A percentile compares a stretch with the other conserved stretches of the same genome.
Conservation (phyloP, 371 early-diverging fungal genomes). For the Zychaea mexicana region DNA sequence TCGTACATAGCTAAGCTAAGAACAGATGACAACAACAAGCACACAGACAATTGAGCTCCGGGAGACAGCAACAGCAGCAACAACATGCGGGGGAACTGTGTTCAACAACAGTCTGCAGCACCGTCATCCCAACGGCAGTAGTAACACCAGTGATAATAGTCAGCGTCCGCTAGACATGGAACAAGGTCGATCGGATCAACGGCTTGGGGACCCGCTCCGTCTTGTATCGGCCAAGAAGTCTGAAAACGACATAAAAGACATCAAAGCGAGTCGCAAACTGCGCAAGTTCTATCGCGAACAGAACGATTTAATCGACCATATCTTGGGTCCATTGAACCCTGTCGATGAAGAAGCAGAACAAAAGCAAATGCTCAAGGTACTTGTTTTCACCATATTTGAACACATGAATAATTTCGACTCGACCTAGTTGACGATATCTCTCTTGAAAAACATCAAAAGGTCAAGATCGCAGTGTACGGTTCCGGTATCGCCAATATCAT, state of each 20-base stretch:
- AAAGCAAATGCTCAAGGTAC: constrained; percentile 56
- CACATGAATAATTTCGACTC: not conserved
- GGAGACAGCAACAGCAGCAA: constrained; percentile 29
- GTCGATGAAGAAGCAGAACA: constrained; percentile 38
- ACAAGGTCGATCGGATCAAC: not conserved
- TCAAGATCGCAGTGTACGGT: constrained; percentile 86
- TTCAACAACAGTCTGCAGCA: not conserved
- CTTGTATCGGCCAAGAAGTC: constrained; percentile 22
- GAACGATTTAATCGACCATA: constrained; percentile 80
- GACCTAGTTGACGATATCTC: not conserved
- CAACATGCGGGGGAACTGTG: too few species aligned
- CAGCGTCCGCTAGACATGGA: not conserved
- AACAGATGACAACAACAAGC: constrained; percentile 13
- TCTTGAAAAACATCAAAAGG: constrained; percentile 22
- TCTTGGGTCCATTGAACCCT: constrained; percentile 58
- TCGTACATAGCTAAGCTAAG: too few species aligned
- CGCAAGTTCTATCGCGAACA: constrained; percentile 79
- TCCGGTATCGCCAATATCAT: constrained; percentile 81
- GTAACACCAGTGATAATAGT: not conserved
- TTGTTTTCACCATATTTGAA: not conserved
- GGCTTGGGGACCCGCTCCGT: constrained; percentile 23
- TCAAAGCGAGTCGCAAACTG: constrained; percentile 31
- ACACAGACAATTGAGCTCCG: constrained; percentile 15
- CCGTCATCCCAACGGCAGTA: not conserved
- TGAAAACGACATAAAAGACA: constrained; percentile 28